phyloP scores from a whole-genome alignment of 164 flowering plant species.

The Protea cynaroides region DNA sequence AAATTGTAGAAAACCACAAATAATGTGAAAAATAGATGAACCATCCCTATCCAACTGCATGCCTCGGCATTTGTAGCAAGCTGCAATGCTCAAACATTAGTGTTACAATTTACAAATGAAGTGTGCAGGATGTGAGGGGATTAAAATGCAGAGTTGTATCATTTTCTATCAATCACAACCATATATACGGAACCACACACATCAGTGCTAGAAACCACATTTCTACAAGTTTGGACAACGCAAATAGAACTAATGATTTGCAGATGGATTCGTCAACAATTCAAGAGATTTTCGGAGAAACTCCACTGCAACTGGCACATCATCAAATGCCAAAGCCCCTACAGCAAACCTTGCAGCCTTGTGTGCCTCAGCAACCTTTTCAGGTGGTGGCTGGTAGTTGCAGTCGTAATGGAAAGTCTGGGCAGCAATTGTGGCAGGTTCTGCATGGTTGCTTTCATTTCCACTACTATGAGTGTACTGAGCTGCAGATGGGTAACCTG shows the following conservation, averaged over 20 bases:
- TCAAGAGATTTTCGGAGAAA: constrained; percentile 78
- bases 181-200: too few relatives aligned
- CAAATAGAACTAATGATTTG: constrained; percentile 23
- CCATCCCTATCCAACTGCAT: too few relatives aligned
- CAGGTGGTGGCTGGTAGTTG: constrained; percentile 78
- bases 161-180: too few relatives aligned
- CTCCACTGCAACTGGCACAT: constrained; percentile 79
- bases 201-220: neutral
- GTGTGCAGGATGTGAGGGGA: too few relatives aligned
- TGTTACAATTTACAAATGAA: too few relatives aligned
- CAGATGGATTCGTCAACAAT: constrained; percentile 82
- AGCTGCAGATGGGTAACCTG: constrained; percentile 27
- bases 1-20: too few relatives aligned
- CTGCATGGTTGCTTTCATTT: constrained; percentile 27
- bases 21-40: too few relatives aligned
- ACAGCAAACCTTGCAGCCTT: constrained; percentile 99
- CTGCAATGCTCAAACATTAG: too few relatives aligned
- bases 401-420: constrained; percentile 54
- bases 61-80: too few relatives aligned
- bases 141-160: too few relatives aligned
- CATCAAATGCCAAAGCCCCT: constrained; percentile 98
- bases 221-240: too few relatives aligned
- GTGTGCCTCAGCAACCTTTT: constrained; percentile 90
- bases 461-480: constrained; percentile 30
- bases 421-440: constrained; percentile 29